phyloP scores from a whole-genome alignment of 306 rosid genomes.

The Dalbergia cultrata region DNA sequence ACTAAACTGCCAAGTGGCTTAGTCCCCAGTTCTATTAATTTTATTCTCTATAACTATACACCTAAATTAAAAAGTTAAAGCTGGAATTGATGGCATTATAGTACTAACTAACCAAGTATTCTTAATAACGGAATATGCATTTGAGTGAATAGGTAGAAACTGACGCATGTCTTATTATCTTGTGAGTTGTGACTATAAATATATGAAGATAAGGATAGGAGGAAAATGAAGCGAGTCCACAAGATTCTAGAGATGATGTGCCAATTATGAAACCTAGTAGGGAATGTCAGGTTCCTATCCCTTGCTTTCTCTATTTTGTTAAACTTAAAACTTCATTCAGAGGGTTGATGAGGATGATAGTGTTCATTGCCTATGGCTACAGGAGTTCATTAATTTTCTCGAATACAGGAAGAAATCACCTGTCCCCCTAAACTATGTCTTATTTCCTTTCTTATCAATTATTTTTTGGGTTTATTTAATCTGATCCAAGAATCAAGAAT shows the following conservation, averaged over 20 bases:
- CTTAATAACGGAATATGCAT: slow-evolving; percentile 21
- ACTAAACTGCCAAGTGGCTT: not conserved
- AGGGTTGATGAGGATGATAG: not conserved
- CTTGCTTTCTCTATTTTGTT: not conserved
- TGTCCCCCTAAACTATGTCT: too few relatives aligned
- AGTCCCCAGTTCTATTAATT: not conserved
- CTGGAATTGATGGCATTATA: not conserved
- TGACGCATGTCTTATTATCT: slow-evolving; percentile 25
- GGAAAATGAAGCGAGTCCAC: slow-evolving; percentile 58
- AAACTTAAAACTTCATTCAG: not conserved
- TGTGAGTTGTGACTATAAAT: not conserved
- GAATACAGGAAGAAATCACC: too few relatives aligned
- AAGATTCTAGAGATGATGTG: slow-evolving; percentile 23
- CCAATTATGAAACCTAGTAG: slow-evolving; percentile 6
- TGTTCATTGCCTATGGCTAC: too few relatives aligned
- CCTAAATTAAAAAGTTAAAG: not conserved
- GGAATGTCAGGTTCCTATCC: slow-evolving; percentile 24
- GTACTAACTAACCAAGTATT: not conserved
- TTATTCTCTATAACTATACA: not conserved
- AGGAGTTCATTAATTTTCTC: too few relatives aligned
- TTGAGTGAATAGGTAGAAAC: slow-evolving; percentile 49
- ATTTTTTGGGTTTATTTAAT: too few relatives aligned
- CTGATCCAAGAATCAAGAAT: too few relatives aligned
- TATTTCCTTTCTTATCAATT: too few relatives aligned
- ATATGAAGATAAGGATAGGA: slow-evolving; percentile 52